These are phyloP conservation scores for Fusarium secorum DNA, from an alignment of 2,329 filamentous ascomycete species.

Conservation along the genomic window DNA sequence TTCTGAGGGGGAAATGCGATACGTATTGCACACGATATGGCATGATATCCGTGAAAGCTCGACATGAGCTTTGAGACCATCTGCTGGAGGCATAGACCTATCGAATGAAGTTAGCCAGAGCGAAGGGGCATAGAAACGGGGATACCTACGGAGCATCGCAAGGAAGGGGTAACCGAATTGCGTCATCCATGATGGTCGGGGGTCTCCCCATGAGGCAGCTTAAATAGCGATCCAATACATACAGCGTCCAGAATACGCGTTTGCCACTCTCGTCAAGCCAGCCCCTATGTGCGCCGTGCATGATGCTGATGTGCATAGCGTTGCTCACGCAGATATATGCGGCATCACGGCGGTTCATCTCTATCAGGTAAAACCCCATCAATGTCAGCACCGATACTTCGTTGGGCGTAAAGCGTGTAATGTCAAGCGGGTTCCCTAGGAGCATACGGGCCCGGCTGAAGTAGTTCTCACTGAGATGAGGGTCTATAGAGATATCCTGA, in stretches of 20 bases:
- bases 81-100: constrained; percentile 54
- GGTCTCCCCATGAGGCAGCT: constrained; percentile 60
- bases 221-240: constrained; percentile 58
- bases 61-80: constrained; percentile 56
- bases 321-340: constrained; percentile 57
- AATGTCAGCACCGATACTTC: constrained; percentile 56
- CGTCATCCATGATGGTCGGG: constrained; percentile 56
- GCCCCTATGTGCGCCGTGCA: constrained; percentile 57
- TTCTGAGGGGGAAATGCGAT: constrained; percentile 49
- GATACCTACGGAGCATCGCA: constrained; percentile 51
- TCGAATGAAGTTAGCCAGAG: background rate
- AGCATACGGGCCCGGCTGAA: constrained; percentile 55
- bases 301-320: constrained; percentile 58
- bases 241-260: constrained; percentile 61
- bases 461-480: constrained; percentile 52
- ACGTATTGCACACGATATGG: constrained; percentile 58
- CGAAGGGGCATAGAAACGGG: background rate
- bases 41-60: constrained; percentile 57
- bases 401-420: constrained; percentile 50
- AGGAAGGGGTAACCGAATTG: constrained; percentile 54
- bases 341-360: constrained; percentile 58
- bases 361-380: constrained; percentile 59
- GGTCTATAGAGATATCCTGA: constrained; percentile 35
- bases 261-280: constrained; percentile 54
- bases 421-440: constrained; percentile 57